Base-by-base conservation (phyloP, 805 yeast species). In the Saccharomyces mikatae region DNA sequence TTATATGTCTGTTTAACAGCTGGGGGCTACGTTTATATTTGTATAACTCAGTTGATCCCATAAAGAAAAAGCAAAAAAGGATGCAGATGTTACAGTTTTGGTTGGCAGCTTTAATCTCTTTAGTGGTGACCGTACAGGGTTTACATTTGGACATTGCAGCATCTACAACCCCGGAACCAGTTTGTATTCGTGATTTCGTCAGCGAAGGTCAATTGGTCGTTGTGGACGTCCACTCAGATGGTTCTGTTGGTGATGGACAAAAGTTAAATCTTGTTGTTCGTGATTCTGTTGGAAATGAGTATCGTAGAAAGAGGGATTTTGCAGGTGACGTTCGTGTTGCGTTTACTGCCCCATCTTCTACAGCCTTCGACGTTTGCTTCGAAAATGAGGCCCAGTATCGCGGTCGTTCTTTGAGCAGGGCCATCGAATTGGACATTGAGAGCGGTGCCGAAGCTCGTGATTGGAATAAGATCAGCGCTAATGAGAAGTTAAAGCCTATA, bases 371-470 rank as follows among this genome's bases (percentile, higher is more conserved):
- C 72, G 81, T 94, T 53, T 94, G 99, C 72, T 87, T 94, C 73
- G 86, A 84, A 56, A 92, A 94, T 71, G 69, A 76, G 50, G 55
- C 70, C n/a, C 62, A 67, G 31, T 58, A 61, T 27, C 70, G 72
- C 53, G 78, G 79, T 28, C 74, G 76, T 48, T 68, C 76, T 30
- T 64, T 79, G 61, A 70, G 74, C 56, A 84, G 98, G 71, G 85
- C 85, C 52, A 76, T 94, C 62, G 97, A 90, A 66, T 76, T 94
- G 65, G 97, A 91, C 60, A 85, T 94, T 56, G 98, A 94, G 71
- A 84, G 90, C 58, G 99, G 99, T 47, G 88, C 97, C 51, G 88
- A 90, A 64, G 99, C 98, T 46, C 86, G 98, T 72, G 98, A 94
- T 74, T 94, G 98, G 97, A 89, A 90, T 68, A 89, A 90, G 26